Base-by-base conservation (phyloP, 176 grass and related monocot species). In the Zizania latifolia region DNA sequence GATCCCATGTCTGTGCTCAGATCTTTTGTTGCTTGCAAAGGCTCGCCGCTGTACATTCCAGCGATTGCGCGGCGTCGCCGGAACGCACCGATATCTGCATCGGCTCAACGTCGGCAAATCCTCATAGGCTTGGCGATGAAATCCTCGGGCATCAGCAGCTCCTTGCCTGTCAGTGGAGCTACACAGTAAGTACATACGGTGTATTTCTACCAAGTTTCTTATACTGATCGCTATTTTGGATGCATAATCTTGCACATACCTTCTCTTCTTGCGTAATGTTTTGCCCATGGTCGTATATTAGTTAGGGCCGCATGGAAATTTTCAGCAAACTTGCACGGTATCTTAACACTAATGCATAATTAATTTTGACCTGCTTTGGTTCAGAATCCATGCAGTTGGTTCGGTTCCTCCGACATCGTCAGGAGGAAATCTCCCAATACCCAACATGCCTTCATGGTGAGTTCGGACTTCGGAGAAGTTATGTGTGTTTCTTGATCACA, bases 371-470 rank as follows among this genome's bases (percentile, higher is more conserved):
- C n/a, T 76, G 11, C 80, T 66, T 30, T 65, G 0, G 27, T 74
- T 51, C 68, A 82, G 78, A 62, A 78, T 82, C 71, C 23, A 41
- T 8, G 60, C 74, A 28, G 68, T 44, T 78, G 55, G 63, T 67
- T 73, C 67, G 15, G 72, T 67, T 10, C 73, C 78, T 13, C 72
- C 3, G 3, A 72, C 46, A 11, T 24, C 56, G 10, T 22, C 68
- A 22, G 79, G 62, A 58, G 74, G 54, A 74, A 89, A 84, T 48
- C 46, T 85, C 12, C 82, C 82, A 65, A 59, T 89, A 39, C 24
- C 86, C 38, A 83, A 48, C 65, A 76, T 89, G 46, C 86, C 87
- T 68, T 35, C 79, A 48, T 90, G 83, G 87, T 90, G 56, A 79
- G 60, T 59, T 40, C 70, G 53, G 56, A 79, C 53, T 59, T 40